phyloP scores from a whole-genome alignment of 139 green algal genomes.

The Coccomyxa sp. region DNA sequence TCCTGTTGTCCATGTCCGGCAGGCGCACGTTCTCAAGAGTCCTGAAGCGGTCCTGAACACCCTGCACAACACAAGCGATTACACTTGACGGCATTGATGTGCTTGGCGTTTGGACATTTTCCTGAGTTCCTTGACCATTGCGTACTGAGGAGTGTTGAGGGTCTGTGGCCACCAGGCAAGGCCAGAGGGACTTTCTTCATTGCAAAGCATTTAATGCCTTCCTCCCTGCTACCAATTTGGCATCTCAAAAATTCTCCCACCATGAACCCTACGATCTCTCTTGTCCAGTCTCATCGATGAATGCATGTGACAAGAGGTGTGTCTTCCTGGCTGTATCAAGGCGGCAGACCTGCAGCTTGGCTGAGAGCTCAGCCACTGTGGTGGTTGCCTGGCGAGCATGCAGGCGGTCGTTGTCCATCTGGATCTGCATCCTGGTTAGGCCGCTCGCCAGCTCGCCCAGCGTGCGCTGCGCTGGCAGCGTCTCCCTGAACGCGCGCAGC shows the following conservation, averaged over 20 bases:
- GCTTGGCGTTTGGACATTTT: background rate
- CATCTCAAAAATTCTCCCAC: background rate
- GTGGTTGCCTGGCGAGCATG: background rate
- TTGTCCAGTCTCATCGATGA: no score
- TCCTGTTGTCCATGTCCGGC: background rate
- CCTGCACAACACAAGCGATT: background rate
- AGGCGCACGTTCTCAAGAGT: background rate
- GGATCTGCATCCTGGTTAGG: background rate
- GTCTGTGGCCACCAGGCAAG: background rate
- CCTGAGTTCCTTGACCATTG: background rate
- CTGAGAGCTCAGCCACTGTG: background rate
- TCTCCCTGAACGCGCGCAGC: background rate
- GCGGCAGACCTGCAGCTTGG: background rate
- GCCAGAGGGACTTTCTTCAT: background rate
- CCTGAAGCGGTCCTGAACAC: background rate
- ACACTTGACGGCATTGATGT: background rate
- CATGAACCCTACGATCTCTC: background rate
- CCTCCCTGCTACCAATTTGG: background rate
- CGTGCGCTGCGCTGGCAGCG: background rate
- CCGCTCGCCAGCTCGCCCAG: background rate
- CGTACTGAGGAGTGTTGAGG: background rate
- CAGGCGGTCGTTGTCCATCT: background rate
- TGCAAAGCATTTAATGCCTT: background rate
- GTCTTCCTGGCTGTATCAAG: background rate
- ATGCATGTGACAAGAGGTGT: no score